These are phyloP conservation scores for Xylogone sp. DNA, from an alignment of 2,329 filamentous ascomycete species.

Conservation along the genomic window DNA sequence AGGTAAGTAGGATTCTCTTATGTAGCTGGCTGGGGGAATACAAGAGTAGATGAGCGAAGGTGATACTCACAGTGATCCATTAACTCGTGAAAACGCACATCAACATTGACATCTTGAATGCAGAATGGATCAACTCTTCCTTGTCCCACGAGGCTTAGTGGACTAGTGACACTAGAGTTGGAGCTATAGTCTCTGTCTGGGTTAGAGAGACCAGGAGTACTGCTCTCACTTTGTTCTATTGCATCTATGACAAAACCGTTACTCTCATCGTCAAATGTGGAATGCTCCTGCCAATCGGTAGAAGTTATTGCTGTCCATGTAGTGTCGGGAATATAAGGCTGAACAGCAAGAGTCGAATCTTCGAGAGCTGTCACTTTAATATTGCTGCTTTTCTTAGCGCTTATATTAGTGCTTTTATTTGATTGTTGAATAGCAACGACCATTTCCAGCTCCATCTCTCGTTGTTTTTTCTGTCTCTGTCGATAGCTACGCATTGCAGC, in stretches of 20 bases:
- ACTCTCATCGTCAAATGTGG: not conserved
- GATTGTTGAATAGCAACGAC: not conserved
- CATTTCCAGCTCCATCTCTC: not conserved
- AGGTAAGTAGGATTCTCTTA: not conserved
- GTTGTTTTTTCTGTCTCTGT: slow-evolving; percentile 1
- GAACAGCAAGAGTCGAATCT: not conserved
- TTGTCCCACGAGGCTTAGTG: not conserved
- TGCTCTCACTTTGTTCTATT: not conserved
- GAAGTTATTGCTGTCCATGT: not conserved
- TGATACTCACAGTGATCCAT: slow-evolving; percentile 8
- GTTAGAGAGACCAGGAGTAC: not conserved
- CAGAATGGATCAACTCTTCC: not conserved
- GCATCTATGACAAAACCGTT: not conserved
- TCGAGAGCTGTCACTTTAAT: not conserved
- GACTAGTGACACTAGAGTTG: not conserved
- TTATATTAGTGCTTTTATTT: not conserved
- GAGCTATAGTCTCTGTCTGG: too few relatives aligned
- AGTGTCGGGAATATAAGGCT: not conserved
- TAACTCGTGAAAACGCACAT: slow-evolving; percentile 4
- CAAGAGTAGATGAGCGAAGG: not conserved
- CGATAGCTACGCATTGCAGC: slow-evolving; percentile 9
- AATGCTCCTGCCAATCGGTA: not conserved
- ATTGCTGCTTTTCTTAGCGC: not conserved
- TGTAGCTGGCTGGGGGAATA: not conserved
- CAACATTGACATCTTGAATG: not conserved